phyloP scores from a whole-genome alignment of 2,329 filamentous ascomycete genomes.

The Cryphonectria nitschkei region DNA sequence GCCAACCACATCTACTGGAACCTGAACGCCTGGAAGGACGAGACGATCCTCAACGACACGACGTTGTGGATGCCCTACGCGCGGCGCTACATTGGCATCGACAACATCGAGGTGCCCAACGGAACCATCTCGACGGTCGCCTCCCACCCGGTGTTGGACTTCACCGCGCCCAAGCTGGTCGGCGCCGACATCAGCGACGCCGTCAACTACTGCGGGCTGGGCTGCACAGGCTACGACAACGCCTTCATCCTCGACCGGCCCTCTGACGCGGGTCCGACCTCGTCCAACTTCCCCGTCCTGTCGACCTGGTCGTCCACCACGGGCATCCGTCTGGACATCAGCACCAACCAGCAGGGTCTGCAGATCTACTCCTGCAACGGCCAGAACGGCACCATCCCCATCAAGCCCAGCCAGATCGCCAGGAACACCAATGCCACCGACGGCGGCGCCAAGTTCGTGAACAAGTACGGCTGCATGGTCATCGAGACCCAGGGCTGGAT shows the following conservation, averaged over 20 bases:
- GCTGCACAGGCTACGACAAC: slow-evolving; percentile 24
- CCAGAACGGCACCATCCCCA: slow-evolving; percentile 25
- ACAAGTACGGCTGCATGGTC: slow-evolving; percentile 24
- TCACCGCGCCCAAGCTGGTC: slow-evolving; percentile 22
- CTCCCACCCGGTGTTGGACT: slow-evolving; percentile 18
- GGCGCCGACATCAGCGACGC: slow-evolving; percentile 19
- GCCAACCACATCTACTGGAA: slow-evolving; percentile 27
- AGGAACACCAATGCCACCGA: slow-evolving; percentile 12
- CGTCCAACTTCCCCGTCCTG: slow-evolving; percentile 24
- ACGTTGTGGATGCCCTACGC: slow-evolving; percentile 24
- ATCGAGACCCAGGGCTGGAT: slow-evolving; percentile 24
- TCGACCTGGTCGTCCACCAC: slow-evolving; percentile 20
- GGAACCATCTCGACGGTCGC: slow-evolving; percentile 21
- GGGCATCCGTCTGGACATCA: slow-evolving; percentile 21
- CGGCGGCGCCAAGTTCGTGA: slow-evolving; percentile 21
- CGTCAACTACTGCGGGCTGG: slow-evolving; percentile 12
- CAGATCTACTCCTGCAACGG: slow-evolving; percentile 25
- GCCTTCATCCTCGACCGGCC: slow-evolving; percentile 23
- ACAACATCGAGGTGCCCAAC: slow-evolving; percentile 23
- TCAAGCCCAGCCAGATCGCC: slow-evolving; percentile 22
- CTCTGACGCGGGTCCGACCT: slow-evolving; percentile 3
- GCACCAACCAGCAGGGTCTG: slow-evolving; percentile 23
- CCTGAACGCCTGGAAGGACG: slow-evolving; percentile 23
- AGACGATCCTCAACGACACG: slow-evolving; percentile 22
- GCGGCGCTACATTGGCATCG: slow-evolving; percentile 18